Percentiles rank a stretch among this genome's conserved stretches.
Evolutionary conservation across 2,329 filamentous ascomycete genomes (phyloP).

Genomic region (Nothophaeocryptopus gaeumannii): DNA sequence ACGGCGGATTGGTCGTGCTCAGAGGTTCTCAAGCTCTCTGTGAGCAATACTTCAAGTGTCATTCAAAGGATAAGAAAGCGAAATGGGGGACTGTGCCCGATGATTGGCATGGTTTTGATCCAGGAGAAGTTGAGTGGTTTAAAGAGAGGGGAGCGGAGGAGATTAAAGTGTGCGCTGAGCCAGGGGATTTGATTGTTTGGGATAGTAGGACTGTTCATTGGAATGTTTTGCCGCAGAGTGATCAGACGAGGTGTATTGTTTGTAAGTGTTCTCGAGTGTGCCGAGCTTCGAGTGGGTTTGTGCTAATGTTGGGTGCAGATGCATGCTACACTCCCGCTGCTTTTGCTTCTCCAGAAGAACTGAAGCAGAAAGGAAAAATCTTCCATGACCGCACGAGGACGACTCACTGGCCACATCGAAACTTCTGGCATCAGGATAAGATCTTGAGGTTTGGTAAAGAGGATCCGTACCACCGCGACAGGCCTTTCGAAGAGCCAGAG

Average conservation of each 20-base stretch:
- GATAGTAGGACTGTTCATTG: background rate
- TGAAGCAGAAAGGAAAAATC: constrained; percentile 36
- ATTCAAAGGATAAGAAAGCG: constrained; percentile 31
- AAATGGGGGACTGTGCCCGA: constrained; percentile 35
- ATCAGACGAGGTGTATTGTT: constrained; percentile 46
- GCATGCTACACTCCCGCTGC: constrained; percentile 37
- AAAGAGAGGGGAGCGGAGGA: constrained; percentile 21
- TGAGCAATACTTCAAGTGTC: constrained; percentile 43
- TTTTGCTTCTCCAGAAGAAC: constrained; percentile 36
- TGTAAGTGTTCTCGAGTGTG: constrained; percentile 32
- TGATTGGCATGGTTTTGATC: constrained; percentile 45
- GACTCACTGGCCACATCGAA: constrained; percentile 43
- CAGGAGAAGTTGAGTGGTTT: constrained; percentile 33
- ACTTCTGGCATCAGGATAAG: constrained; percentile 39
- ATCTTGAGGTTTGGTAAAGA: constrained; percentile 39
- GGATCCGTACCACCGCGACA: constrained; percentile 38
- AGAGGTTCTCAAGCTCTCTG: constrained; percentile 43
- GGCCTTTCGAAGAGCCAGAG: constrained; percentile 41
- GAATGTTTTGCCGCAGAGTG: background rate
- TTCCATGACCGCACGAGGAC: constrained; percentile 38
- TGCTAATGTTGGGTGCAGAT: constrained; percentile 31
- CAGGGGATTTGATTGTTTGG: constrained; percentile 21
- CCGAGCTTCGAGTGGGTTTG: background rate
- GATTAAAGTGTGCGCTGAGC: constrained; percentile 23
- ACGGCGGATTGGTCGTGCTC: constrained; percentile 49